A percentile compares a stretch with the other conserved stretches of the same genome.
Conservation (phyloP, 257 asterid species). For the Solanum tacnaense region DNA sequence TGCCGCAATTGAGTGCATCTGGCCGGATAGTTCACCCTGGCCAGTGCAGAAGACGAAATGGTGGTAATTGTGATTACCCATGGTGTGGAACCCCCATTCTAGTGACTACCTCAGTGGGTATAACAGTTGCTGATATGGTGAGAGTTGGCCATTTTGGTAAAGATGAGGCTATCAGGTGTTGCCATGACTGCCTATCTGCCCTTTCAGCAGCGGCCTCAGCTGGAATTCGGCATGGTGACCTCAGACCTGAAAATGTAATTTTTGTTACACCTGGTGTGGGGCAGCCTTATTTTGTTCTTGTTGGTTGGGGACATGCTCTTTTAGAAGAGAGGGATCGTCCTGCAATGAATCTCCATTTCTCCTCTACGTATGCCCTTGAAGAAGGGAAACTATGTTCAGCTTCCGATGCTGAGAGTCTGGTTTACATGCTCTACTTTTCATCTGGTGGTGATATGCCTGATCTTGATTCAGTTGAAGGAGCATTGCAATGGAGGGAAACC, state of each 20-base stretch:
- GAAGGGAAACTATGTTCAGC: conserved; percentile 90
- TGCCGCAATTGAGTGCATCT: conserved; percentile 67
- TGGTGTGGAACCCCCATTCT: conserved; percentile 84
- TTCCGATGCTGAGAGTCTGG: conserved; percentile 91
- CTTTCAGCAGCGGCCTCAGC: conserved; percentile 59
- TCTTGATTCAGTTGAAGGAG: conserved; percentile 90
- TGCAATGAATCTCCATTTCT: conserved; percentile 74
- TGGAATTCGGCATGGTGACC: conserved; percentile 87
- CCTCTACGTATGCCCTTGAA: conserved; percentile 91
- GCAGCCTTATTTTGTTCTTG: conserved; percentile 52
- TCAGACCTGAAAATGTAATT: conserved; percentile 77
- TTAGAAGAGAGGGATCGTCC: conserved; percentile 92
- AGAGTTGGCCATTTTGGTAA: conserved; percentile 50
- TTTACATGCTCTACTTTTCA: conserved; percentile 70
- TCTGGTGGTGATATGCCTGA: conserved; percentile 68
- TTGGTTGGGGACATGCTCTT: conserved; percentile 97
- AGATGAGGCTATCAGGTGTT: conserved; percentile 72
- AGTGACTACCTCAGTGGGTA: conserved; percentile 77
- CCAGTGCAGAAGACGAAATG: conserved; percentile 43
- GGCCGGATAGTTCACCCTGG: conserved; percentile 87
- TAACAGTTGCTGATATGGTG: conserved; percentile 60
- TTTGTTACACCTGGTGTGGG: conserved; percentile 43
- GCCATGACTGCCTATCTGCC: conserved; percentile 89
- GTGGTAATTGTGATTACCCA: conserved; percentile 63
- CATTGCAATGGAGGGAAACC: conserved; percentile 83